Conservation (phyloP, 2,329 filamentous ascomycete genomes). For the Apiospora saccharicola region DNA sequence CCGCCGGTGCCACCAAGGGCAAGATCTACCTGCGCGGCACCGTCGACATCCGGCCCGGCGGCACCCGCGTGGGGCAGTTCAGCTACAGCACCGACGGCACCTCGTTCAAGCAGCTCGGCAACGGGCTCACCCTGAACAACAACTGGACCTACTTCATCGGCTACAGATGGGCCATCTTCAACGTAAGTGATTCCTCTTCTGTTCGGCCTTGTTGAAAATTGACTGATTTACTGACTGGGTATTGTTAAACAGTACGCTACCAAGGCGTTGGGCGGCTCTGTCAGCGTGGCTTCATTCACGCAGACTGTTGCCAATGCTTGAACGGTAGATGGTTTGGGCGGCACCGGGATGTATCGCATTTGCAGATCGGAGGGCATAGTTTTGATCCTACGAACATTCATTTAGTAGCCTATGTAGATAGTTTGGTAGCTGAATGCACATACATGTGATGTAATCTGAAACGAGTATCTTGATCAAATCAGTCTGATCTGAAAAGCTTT, state of each 20-base stretch:
- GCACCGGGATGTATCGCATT: background rate
- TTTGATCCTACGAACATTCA: background rate
- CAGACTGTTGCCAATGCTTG: conserved; percentile 16
- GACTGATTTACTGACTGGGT: background rate
- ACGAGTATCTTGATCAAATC: background rate
- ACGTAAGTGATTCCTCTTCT: conserved; percentile 32
- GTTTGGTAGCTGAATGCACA: background rate
- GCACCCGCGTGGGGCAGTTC: conserved; percentile 43
- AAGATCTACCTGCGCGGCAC: conserved; percentile 48
- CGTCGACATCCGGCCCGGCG: conserved; percentile 44
- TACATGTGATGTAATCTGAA: background rate
- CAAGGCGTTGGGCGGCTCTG: conserved; percentile 22
- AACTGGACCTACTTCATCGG: conserved; percentile 57
- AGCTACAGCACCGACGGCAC: conserved; percentile 54
- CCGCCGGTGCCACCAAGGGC: conserved; percentile 40
- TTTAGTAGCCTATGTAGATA: background rate
- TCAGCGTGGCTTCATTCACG: conserved; percentile 22
- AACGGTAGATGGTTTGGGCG: background rate
- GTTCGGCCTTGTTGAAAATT: background rate
- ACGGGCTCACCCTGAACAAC: conserved; percentile 46
- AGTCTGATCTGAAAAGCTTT: background rate
- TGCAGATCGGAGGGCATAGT: background rate
- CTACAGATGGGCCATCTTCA: conserved; percentile 58
- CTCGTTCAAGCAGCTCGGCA: conserved; percentile 45
- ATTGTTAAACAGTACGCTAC: conserved; percentile 12